A percentile compares a stretch with the other conserved stretches of the same genome.
Conservation (phyloP, 768 basidiomycete genomes). For the Bullera alba region DNA sequence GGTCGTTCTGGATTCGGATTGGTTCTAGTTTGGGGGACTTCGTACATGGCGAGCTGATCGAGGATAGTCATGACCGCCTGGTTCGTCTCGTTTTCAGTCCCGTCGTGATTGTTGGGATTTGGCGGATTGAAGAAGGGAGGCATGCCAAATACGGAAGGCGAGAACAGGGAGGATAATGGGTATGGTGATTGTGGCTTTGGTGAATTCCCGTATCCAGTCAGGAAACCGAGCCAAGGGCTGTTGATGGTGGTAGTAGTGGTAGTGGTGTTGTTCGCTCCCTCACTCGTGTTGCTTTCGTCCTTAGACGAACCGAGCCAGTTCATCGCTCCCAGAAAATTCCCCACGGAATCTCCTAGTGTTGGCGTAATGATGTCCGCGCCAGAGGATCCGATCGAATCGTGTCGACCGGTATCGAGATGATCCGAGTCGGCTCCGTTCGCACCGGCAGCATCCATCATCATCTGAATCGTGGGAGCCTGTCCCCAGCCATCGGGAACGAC, state of each 20-base stretch:
- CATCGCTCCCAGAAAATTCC: conserved; percentile 35
- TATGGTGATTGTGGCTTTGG: conserved; percentile 24
- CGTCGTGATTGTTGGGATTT: conserved; percentile 1
- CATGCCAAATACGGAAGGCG: conserved; percentile 24
- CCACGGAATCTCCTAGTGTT: conserved; percentile 9
- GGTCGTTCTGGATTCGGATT: conserved; percentile 42
- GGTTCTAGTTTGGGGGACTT: conserved; percentile 23
- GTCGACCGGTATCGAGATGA: not conserved
- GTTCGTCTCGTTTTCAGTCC: conserved; percentile 5
- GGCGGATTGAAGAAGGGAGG: not conserved
- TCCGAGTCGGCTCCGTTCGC: conserved; percentile 5
- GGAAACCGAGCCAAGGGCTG: too few relatives aligned
- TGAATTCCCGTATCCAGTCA: too few relatives aligned
- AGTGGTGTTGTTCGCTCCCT: not conserved
- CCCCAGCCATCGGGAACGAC: conserved; percentile 23
- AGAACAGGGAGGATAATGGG: conserved; percentile 24
- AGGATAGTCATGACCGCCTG: conserved; percentile 17
- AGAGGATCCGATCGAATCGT: not conserved
- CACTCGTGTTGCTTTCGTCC: conserved; percentile 2
- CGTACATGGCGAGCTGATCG: conserved; percentile 23
- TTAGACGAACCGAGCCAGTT: conserved; percentile 25
- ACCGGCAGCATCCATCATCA: conserved; percentile 27
- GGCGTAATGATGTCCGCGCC: not conserved
- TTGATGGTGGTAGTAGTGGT: too few relatives aligned
- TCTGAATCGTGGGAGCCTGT: conserved; percentile 25